These are phyloP conservation scores for Cicer bijugum DNA, from an alignment of 306 rosid species.

Conservation along the genomic window DNA sequence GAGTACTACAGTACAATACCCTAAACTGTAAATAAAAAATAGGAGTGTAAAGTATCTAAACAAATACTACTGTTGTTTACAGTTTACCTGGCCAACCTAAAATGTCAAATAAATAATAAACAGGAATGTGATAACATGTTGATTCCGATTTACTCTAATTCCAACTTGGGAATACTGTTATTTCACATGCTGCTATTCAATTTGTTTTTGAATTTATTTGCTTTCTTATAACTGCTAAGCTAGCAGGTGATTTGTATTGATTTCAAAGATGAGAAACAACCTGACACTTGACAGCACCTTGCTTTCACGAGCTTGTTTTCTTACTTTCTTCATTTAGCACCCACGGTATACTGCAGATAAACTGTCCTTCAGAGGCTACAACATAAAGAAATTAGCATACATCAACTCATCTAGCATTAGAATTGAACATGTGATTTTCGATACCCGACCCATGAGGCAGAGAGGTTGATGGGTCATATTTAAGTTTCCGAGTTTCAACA, in stretches of 20 bases:
- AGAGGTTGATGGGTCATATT: conserved; percentile 53
- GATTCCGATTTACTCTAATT: conserved; percentile 14
- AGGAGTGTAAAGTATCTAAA: background rate
- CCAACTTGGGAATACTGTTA: conserved; percentile 8
- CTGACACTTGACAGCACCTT: conserved; percentile 38
- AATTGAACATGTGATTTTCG: background rate
- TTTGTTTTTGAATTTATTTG: conserved; percentile 16
- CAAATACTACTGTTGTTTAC: conserved; percentile 18
- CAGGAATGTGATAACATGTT: background rate
- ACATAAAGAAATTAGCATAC: conserved; percentile 7
- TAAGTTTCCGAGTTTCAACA: conserved; percentile 40
- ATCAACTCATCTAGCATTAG: conserved; percentile 14
- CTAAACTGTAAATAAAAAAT: background rate
- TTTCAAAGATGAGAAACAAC: conserved; percentile 12
- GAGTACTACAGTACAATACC: conserved; percentile 28
- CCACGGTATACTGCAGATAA: conserved; percentile 30
- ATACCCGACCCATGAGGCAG: conserved; percentile 23
- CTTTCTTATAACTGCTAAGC: conserved; percentile 6
- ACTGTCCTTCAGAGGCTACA: background rate
- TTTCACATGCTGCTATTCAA: conserved; percentile 24
- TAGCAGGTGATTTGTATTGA: conserved; percentile 2
- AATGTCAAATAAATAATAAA: background rate
- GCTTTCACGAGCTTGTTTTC: conserved; percentile 39
- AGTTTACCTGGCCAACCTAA: conserved; percentile 6
- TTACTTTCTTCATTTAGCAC: conserved; percentile 38